Base-by-base conservation (phyloP, 768 basidiomycete species). In the Tylopilus vinaceipallidus region DNA sequence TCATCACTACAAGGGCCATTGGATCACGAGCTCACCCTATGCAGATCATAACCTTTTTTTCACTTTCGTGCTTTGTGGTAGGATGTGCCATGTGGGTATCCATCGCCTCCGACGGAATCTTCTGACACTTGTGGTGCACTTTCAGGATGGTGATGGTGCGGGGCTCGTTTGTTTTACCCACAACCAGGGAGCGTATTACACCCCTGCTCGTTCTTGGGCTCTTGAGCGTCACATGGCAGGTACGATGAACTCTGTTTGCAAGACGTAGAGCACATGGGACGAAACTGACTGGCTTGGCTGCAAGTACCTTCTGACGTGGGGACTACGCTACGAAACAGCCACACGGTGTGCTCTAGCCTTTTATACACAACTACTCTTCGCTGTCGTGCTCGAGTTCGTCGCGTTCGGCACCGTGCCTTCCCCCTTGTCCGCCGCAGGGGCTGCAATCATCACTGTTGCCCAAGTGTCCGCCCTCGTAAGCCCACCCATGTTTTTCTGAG, bases 1-100 rank as follows among this genome's bases (percentile, higher is more conserved):
- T 77, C 52, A 73, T 75, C 1, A 65, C 71, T 4, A 75, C 84
- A 22, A 80, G 89, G 9, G 79, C 79, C 1, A 88, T 93, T 32
- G 90, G 91, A 0, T 82, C 78, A 50, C 76, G 84, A 4, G 89
- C 90, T 2, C 84, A 88, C 55, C 74, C 90, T 1, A 65, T 91
- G 49, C 91, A 95, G 62, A 73, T 79, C 3, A 74, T 92, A 57
- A 68, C 76, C 1, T 89, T 80, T 45, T 91, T 86, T 63, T 81
- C 85, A 1, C 63, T 75, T 9, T 73, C 78, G 54, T 84, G 79
- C 45, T 75, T 83, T 8, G 34, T 61, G 10, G 46, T 60, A 2
- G 48, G 51, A 20, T 45, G 35, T 8, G 13, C 43, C 23, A 45
- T 36, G 61, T 63, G 36, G 12, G 56, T 36, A 20, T 36, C 17